Percentiles rank a stretch among this genome's conserved stretches.
These are phyloP conservation scores for Plantago major DNA, from an alignment of 257 asterid genomes.

Conservation along the genomic window DNA sequence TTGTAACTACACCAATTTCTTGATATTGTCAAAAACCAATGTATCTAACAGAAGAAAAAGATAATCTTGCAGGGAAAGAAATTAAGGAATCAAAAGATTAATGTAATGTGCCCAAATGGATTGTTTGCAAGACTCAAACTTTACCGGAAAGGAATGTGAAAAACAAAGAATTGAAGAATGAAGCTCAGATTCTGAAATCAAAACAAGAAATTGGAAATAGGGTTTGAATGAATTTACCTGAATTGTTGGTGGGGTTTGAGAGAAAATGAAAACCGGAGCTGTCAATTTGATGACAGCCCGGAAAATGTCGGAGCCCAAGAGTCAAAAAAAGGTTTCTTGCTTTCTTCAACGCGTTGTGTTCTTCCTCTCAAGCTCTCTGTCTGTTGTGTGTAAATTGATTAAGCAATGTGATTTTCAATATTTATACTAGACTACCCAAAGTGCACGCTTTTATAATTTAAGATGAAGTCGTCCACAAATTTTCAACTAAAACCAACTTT, in stretches of 20 bases:
- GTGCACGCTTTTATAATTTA: no score
- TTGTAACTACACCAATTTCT: neutral
- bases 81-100: neutral
- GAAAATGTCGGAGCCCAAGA: neutral
- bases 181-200: neutral
- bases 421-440: no score
- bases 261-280: conserved; percentile 22
- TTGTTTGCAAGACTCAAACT: neutral
- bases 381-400: no score
- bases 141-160: neutral
- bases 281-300: conserved; percentile 44
- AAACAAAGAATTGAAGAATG: neutral
- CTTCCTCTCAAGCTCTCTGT: neutral
- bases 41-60: neutral
- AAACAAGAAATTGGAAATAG: neutral
- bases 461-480: no score
- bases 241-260: neutral
- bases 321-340: conserved; percentile 14
- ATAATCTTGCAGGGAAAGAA: neutral
- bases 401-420: no score
- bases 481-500: no score
- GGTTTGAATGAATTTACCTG: neutral
- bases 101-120: no score
- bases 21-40: neutral
- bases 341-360: conserved; percentile 33